A percentile compares a stretch with the other conserved stretches of the same genome.
phyloP scores from a whole-genome alignment of 441 rosid species.

The Macaranga tanarius region DNA sequence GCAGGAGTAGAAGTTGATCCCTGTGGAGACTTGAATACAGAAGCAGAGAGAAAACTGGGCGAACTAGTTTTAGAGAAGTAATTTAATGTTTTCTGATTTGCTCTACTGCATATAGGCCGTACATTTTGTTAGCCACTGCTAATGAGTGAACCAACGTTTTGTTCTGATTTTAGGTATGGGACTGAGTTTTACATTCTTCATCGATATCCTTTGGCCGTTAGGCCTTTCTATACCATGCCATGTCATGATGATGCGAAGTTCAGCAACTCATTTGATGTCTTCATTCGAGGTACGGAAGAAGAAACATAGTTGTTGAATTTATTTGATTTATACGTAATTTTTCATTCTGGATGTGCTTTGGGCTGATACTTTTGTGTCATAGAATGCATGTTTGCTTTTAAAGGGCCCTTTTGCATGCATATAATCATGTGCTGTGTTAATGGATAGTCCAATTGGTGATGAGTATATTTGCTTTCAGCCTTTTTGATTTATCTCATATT shows the following conservation, averaged over 20 bases:
- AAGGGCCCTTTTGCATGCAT: background rate
- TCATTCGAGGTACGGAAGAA: constrained; percentile 62
- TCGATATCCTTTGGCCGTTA: constrained; percentile 73
- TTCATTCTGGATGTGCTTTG: constrained; percentile 3
- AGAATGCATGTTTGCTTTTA: background rate
- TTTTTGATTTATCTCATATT: background rate
- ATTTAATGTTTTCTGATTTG: background rate
- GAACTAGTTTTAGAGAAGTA: constrained; percentile 84
- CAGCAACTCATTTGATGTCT: constrained; percentile 95
- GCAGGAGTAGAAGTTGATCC: constrained; percentile 89
- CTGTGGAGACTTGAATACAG: constrained; percentile 79
- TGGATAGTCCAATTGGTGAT: background rate
- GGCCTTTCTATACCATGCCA: constrained; percentile 96
- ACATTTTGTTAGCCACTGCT: background rate
- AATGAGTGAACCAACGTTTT: background rate
- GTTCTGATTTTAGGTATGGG: constrained; percentile 50
- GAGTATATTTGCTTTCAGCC: background rate
- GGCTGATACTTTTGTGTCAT: too few relatives aligned
- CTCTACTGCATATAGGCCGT: background rate
- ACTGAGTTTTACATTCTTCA: constrained; percentile 85
- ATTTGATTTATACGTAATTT: background rate
- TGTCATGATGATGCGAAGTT: constrained; percentile 66
- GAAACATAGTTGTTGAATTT: too few relatives aligned
- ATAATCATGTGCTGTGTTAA: background rate
- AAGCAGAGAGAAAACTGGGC: constrained; percentile 86